phyloP scores from a whole-genome alignment of 176 grass and related monocot species.

The Cocos nucifera region DNA sequence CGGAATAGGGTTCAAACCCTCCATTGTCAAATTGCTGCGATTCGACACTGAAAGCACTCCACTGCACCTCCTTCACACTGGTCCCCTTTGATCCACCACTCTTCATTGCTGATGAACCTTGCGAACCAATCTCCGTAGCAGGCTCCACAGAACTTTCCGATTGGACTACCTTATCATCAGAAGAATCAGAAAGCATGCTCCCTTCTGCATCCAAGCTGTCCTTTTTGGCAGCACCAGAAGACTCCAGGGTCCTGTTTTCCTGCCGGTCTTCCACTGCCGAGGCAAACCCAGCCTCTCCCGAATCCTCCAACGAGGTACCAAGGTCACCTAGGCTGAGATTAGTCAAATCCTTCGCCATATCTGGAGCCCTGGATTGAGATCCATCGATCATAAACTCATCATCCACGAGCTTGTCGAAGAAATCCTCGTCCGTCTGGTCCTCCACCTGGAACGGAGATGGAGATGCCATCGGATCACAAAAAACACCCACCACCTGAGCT shows the following conservation, averaged over 20 bases:
- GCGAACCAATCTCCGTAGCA: constrained; percentile 18
- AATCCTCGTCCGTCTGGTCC: constrained; percentile 84
- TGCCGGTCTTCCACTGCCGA: background rate
- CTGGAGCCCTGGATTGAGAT: constrained; percentile 11
- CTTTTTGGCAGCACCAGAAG: background rate
- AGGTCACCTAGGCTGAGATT: constrained; percentile 28
- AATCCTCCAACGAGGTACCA: constrained; percentile 19
- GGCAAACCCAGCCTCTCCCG: background rate
- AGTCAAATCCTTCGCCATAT: constrained; percentile 22
- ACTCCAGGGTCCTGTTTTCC: background rate
- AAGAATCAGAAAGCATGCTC: background rate
- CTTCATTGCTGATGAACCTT: constrained; percentile 19
- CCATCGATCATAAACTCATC: constrained; percentile 33
- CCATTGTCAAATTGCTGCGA: constrained; percentile 13
- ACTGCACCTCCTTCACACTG: constrained; percentile 74
- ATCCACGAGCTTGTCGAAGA: constrained; percentile 85
- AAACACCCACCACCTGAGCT: background rate
- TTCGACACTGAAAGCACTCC: constrained; percentile 49
- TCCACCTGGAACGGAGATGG: constrained; percentile 29
- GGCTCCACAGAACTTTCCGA: background rate
- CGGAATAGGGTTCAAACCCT: constrained; percentile 35
- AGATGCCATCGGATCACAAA: constrained; percentile 15
- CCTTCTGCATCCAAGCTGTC: background rate
- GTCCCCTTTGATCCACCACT: constrained; percentile 32
- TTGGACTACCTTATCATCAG: background rate